Base-by-base conservation (phyloP, 192 early-diverging fungal genomes). In the Coemansia sp. region DNA sequence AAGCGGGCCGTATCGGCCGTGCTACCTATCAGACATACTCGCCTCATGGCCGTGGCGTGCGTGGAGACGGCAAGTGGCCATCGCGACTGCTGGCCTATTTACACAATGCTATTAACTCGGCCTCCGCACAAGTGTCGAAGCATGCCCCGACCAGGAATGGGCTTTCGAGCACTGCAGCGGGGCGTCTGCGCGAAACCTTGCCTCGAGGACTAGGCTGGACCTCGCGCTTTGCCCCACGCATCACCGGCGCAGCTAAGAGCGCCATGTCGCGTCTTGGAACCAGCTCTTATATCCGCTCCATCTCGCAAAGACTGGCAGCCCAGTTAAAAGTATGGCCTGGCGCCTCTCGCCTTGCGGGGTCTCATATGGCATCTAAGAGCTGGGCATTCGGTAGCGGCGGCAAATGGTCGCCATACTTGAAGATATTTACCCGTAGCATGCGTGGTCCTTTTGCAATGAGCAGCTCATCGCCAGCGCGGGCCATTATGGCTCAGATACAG, bases 311-410 rank as follows among this genome's bases (percentile, higher is more conserved):
- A 33, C 31, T 78, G 3, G 39, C 48, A 3, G 60, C 51, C 11
- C 59, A 66, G 13, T 7, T 67, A 14, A 45, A 16, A 0, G 37
- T 26, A 3, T 39, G 60, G 28, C 62, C 58, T 1, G 59, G 56
- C 13, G 60, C 35, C 7, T 63, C 69, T 6, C 53, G 70, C 39
- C 35, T 65, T 42, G 62, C 60, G 18, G 65, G 61, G 35, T 48
- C 24, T 7, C 46, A 26, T 14, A 1, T 43, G 21, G 40, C 60
- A 1, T 11, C 56, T 9, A 36, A 68, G 5, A 59, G 37, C 59
- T 65, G 61, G 61, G 77, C 69, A 9, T 80, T 80, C 63, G 69
- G 65, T 11, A 58, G 65, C 11, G 77, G 77, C 50, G 77, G 77
- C 23, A 67, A 51, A 34, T 80, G 77, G 77, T 71, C 73, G 59